Evolutionary conservation across 768 basidiomycete genomes (phyloP).

Genomic region (Russula griseocarnosa): DNA sequence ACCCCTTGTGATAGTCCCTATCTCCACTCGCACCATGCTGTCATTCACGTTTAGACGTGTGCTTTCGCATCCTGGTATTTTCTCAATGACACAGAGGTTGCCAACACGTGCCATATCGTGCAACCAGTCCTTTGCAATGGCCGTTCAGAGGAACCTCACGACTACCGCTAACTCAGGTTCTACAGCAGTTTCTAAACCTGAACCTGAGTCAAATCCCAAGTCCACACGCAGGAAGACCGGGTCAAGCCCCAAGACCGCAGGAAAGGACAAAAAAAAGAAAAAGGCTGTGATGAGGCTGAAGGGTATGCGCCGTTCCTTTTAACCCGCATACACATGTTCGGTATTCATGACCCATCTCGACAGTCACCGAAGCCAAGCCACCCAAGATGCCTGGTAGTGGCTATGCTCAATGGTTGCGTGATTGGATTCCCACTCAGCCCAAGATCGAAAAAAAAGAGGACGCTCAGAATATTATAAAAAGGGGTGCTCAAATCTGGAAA

Average conservation of each 20-base stretch:
- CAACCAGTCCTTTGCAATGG: not conserved
- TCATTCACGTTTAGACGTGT: constrained; percentile 12
- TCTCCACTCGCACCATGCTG: constrained; percentile 10
- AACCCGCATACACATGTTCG: not conserved
- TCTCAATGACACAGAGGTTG: not conserved
- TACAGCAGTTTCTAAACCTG: not conserved
- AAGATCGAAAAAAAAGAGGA: not conserved
- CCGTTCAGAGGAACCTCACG: constrained; percentile 4
- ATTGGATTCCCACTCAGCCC: constrained; percentile 6
- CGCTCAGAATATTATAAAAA: not conserved
- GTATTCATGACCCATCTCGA: constrained; percentile 1
- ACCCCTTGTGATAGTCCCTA: not conserved
- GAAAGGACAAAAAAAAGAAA: not conserved
- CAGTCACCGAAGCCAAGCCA: not conserved
- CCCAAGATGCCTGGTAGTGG: not conserved
- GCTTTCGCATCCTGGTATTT: constrained; percentile 3
- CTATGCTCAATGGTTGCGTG: not conserved
- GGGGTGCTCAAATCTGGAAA: constrained; percentile 4
- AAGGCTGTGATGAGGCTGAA: not conserved
- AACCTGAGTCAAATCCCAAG: constrained; percentile 11
- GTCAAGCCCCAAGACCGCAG: not conserved
- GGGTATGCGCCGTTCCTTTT: not conserved
- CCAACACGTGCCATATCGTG: not conserved
- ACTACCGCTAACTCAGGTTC: not conserved
- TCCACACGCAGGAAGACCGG: not conserved